phyloP scores from a whole-genome alignment of 805 yeast genomes.

The Sugiyamaella floridensis region DNA sequence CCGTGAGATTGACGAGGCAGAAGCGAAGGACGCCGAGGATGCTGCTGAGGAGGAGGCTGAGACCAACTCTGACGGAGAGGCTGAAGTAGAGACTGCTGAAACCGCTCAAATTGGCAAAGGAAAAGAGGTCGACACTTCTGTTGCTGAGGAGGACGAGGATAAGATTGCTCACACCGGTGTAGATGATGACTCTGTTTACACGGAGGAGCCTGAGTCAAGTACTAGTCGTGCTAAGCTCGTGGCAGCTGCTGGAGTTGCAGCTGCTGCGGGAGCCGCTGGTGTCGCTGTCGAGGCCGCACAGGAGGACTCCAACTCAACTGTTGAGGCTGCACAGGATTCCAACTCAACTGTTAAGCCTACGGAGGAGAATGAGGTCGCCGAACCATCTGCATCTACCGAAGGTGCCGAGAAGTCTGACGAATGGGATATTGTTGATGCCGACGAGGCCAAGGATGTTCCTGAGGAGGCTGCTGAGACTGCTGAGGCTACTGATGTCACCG shows the following conservation, averaged over 20 bases:
- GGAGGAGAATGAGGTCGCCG: background rate
- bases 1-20: conserved; percentile 4
- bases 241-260: conserved; percentile 8
- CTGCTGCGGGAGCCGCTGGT: conserved; percentile 6
- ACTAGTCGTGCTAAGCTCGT: conserved; percentile 6
- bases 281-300: conserved; percentile 16
- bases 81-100: conserved; percentile 16
- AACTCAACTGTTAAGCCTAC: background rate
- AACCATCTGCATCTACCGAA: background rate
- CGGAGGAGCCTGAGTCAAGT: conserved; percentile 9
- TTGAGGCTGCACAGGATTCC: conserved; percentile 19
- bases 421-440: conserved; percentile 8
- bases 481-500: background rate
- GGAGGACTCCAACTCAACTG: conserved; percentile 18
- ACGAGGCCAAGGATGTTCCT: conserved; percentile 7
- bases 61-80: conserved; percentile 8
- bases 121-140: background rate
- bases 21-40: conserved; percentile 7
- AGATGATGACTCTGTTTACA: conserved; percentile 32
- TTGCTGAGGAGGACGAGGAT: background rate
- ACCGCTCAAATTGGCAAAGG: conserved; percentile 4
- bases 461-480: conserved; percentile 1
- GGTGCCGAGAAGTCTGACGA: background rate
- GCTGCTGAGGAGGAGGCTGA: conserved; percentile 1
- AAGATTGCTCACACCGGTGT: conserved; percentile 20